Percentiles rank a stretch among this genome's conserved stretches.
These are phyloP conservation scores for Artomyces pyxidatus DNA, from an alignment of 768 basidiomycete genomes.

Conservation along the genomic window DNA sequence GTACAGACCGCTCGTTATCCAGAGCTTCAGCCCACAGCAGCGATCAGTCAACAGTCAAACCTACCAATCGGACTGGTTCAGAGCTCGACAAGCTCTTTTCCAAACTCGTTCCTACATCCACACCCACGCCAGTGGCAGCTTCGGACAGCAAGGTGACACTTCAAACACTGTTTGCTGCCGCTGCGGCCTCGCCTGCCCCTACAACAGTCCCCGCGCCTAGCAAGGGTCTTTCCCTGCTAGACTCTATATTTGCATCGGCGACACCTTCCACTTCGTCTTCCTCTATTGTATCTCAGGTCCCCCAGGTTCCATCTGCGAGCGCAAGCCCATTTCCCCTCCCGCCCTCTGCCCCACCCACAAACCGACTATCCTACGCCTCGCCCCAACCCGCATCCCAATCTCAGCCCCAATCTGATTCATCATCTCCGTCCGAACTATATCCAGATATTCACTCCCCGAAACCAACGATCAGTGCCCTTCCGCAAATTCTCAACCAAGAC, in stretches of 20 bases:
- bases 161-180: conserved; percentile 37
- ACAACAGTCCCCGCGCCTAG: conserved; percentile 22
- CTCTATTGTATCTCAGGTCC: conserved; percentile 8
- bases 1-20: not conserved
- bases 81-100: conserved; percentile 39
- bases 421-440: conserved; percentile 9
- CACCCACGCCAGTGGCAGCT: conserved; percentile 16
- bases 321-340: conserved; percentile 14
- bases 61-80: conserved; percentile 20
- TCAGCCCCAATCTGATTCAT: conserved; percentile 7
- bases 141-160: conserved; percentile 29
- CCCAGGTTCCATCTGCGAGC: not conserved
- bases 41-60: not conserved
- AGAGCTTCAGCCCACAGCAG: not conserved
- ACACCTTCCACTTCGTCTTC: conserved; percentile 20
- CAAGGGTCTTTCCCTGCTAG: conserved; percentile 49
- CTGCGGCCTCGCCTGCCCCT: conserved; percentile 12
- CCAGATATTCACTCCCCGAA: conserved; percentile 45
- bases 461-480: conserved; percentile 41
- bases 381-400: conserved; percentile 11
- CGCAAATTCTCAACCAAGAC: conserved; percentile 64
- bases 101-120: conserved; percentile 26
- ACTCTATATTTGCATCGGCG: conserved; percentile 72
- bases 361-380: conserved; percentile 17
- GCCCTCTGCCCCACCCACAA: conserved; percentile 15